Evolutionary conservation across 2,329 filamentous ascomycete genomes (phyloP).

Genomic region (Pyricularia sp.): DNA sequence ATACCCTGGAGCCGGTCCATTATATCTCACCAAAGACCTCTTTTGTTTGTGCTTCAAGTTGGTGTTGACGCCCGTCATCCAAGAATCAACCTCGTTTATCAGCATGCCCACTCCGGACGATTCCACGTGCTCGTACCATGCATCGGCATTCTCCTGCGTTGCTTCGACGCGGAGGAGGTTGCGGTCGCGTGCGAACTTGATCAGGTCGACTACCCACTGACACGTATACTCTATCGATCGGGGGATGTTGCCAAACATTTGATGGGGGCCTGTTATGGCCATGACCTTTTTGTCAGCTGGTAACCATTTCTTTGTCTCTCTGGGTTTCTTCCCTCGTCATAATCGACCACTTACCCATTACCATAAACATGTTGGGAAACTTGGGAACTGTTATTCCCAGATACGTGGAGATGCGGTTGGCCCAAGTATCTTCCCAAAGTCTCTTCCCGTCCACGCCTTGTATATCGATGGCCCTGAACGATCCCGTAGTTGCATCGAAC

Average conservation of each 20-base stretch:
- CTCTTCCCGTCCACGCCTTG: constrained; percentile 12
- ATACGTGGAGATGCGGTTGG: constrained; percentile 15
- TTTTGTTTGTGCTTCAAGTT: constrained; percentile 32
- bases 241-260: constrained; percentile 29
- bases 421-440: constrained; percentile 17
- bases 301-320: background rate
- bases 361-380: constrained; percentile 9
- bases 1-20: constrained; percentile 29
- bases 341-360: background rate
- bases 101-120: constrained; percentile 30
- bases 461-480: constrained; percentile 17
- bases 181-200: constrained; percentile 19
- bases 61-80: constrained; percentile 43
- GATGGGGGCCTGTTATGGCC: constrained; percentile 31
- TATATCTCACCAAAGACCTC: constrained; percentile 31
- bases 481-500: constrained; percentile 22
- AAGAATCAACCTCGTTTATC: constrained; percentile 34
- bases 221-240: constrained; percentile 28
- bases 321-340: too few species aligned
- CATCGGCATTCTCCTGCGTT: constrained; percentile 22
- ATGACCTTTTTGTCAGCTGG: background rate
- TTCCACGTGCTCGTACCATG: constrained; percentile 35
- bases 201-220: constrained; percentile 20
- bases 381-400: constrained; percentile 10
- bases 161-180: constrained; percentile 24